Base-by-base conservation (phyloP, 495 filamentous ascomycete genomes). In the Penicillium waksmanii region DNA sequence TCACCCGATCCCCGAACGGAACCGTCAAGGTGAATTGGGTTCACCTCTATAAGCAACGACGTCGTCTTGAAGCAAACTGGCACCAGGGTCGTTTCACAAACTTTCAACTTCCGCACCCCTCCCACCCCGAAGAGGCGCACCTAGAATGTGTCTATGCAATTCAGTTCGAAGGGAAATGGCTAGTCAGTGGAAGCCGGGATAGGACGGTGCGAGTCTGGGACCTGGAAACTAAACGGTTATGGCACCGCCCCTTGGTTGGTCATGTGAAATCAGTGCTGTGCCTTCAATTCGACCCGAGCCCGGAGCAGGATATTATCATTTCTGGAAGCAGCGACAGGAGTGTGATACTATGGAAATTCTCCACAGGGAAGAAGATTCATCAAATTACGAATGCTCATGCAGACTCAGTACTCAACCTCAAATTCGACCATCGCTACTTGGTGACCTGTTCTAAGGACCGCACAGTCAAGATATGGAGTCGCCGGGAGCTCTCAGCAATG, bases 371-470 rank as follows among this genome's bases (percentile, higher is more conserved):
- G 62, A 82, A 88, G 50, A 73, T 98, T 17, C 87, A 91, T 64
- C 84, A 84, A 51, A 83, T 98, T 7, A 68, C 74, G 5, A 76
- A 84, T 31, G 96, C 96, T 0, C 95, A 99, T 67, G 73, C 79
- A 17, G 94, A 99, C 71, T 94, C 93, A 0, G 92, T 99, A 2
- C 76, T 99, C n/a, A 98, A 98, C 68, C 86, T 99, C 51, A 86
- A 89, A 62, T 99, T 98, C 68, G 92, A 97, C 64, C 85, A 91
- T 60, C 85, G 90, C 6, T 96, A 92, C 62, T 80, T 99, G 19
- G 91, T 98, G 8, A 99, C 95, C 1, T 97, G 95, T 71, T 97
- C 93, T 53, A 99, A 98, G 68, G 95, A 99, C 72, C 93, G 93
- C 66, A 87, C 89, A 0, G 95, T 99, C 75, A 97, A 96, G 66